A percentile compares a stretch with the other conserved stretches of the same genome.
Evolutionary conservation across 73 alveolate genomes (phyloP).

Genomic region (Tetrahymena elliotti): DNA sequence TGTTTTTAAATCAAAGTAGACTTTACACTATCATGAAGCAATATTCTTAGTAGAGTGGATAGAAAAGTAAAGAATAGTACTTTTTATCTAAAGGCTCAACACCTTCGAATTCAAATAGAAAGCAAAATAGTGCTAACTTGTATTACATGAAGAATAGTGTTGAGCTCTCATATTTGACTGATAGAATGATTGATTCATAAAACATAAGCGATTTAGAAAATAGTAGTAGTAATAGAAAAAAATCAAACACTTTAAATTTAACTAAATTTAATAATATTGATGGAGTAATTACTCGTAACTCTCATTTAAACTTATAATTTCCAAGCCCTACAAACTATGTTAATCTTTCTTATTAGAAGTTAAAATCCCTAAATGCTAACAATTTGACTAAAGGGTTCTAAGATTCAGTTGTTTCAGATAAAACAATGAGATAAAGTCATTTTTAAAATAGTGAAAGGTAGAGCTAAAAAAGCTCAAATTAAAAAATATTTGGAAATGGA

Average conservation of each 20-base stretch:
- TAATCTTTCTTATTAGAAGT: not conserved
- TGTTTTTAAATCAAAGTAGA: not conserved
- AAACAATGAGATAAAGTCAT: not conserved
- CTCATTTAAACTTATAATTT: not conserved
- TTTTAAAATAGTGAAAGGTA: not conserved
- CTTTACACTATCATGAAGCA: not conserved
- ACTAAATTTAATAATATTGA: not conserved
- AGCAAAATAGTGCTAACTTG: not conserved
- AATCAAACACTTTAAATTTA: not conserved
- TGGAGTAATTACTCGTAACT: not conserved
- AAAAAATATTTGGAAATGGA: too few relatives aligned
- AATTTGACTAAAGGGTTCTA: not conserved
- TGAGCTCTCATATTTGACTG: not conserved
- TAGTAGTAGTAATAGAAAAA: not conserved
- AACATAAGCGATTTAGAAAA: not conserved
- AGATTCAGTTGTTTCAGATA: not conserved
- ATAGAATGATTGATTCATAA: not conserved
- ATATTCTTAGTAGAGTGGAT: not conserved
- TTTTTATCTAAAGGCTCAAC: not conserved
- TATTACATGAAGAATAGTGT: not conserved
- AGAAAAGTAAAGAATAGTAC: not conserved
- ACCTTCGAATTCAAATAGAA: not conserved
- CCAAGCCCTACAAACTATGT: not conserved
- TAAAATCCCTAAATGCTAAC: not conserved
- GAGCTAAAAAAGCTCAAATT: not conserved